phyloP scores from a whole-genome alignment of 2,329 filamentous ascomycete species.

The Annulohypoxylon truncatum region DNA sequence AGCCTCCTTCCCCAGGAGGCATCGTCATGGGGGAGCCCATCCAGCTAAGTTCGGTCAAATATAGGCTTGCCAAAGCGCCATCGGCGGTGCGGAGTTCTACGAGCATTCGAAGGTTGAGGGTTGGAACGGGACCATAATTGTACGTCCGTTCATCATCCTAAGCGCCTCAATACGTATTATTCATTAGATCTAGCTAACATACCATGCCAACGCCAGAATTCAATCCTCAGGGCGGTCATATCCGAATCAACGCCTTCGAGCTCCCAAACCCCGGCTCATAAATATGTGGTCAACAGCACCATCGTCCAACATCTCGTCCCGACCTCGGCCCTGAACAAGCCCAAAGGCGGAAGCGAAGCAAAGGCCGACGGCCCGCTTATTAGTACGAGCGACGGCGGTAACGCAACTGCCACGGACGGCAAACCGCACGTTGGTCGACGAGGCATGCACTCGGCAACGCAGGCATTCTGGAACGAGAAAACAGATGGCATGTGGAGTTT shows the following conservation, averaged over 20 bases:
- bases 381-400: conserved; percentile 65
- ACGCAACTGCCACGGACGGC: conserved; percentile 68
- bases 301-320: conserved; percentile 93
- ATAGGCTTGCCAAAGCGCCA: conserved; percentile 84
- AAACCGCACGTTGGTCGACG: conserved; percentile 83
- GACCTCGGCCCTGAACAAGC: conserved; percentile 71
- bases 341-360: conserved; percentile 62
- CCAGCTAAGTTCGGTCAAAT: conserved; percentile 40
- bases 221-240: conserved; percentile 81
- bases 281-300: conserved; percentile 97
- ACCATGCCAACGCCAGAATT: conserved; percentile 64
- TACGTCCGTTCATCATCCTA: conserved; percentile 59
- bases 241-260: conserved; percentile 74
- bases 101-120: conserved; percentile 84
- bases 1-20: conserved; percentile 12
- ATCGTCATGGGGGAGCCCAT: background rate
- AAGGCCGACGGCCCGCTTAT: conserved; percentile 64
- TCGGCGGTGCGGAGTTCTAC: conserved; percentile 81
- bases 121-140: conserved; percentile 96
- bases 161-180: background rate
- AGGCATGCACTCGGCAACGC: conserved; percentile 89
- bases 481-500: conserved; percentile 91
- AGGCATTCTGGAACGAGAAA: conserved; percentile 91
- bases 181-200: background rate
- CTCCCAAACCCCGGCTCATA: conserved; percentile 75